Conservation (phyloP, 305 asterid species). For the Solanum aculeatissimum region DNA sequence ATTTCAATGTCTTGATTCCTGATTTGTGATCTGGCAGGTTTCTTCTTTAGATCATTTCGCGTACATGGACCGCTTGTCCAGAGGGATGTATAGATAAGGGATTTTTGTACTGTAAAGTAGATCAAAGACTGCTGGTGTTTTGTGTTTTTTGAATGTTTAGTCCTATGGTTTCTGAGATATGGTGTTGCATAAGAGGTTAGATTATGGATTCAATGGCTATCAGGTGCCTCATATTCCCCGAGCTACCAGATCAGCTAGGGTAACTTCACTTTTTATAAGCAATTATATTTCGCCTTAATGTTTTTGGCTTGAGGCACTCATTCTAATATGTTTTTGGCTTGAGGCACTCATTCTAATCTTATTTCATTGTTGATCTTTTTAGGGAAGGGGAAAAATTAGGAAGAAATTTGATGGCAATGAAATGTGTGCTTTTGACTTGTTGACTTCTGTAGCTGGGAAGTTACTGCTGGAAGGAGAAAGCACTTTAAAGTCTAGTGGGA, state of each 20-base stretch:
- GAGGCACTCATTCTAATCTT: not conserved
- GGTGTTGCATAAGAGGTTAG: conserved; percentile 76
- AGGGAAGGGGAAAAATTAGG: conserved; percentile 56
- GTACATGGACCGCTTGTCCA: not conserved
- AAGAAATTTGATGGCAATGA: conserved; percentile 43
- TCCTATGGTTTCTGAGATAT: conserved; percentile 60
- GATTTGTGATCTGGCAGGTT: not conserved
- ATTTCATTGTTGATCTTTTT: conserved; percentile 7
- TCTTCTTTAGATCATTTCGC: not conserved
- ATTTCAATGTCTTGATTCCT: not conserved
- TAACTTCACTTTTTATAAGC: conserved; percentile 17
- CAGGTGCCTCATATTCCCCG: conserved; percentile 72
- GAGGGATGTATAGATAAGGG: not conserved
- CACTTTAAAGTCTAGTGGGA: conserved; percentile 22
- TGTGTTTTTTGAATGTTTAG: conserved; percentile 19
- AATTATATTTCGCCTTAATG: not conserved
- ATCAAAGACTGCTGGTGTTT: conserved; percentile 8
- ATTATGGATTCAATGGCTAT: conserved; percentile 72
- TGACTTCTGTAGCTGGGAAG: conserved; percentile 87
- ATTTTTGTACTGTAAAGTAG: conserved; percentile 5
- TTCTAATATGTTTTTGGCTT: too few species aligned
- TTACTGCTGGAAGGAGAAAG: conserved; percentile 53
- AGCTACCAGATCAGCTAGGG: conserved; percentile 89
- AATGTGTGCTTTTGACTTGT: conserved; percentile 72
- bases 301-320: not conserved